Conservation (phyloP, 192 early-diverging fungal species). For the Coemansia sp. region DNA sequence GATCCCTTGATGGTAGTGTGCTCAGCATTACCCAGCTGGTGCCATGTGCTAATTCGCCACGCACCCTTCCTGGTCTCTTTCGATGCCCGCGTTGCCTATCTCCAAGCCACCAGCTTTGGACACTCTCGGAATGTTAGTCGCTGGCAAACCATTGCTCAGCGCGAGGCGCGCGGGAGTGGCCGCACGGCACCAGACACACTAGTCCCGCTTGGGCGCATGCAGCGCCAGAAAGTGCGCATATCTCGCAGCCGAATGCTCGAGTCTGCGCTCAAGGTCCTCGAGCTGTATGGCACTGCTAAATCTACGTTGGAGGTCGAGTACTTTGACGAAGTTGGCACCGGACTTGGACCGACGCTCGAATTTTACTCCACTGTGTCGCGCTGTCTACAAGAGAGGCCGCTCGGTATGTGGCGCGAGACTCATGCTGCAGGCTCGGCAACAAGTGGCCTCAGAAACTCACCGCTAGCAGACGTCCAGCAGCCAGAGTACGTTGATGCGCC, state of each 20-base stretch:
- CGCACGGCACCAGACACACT: constrained; percentile 7
- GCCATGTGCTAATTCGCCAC: constrained; percentile 59
- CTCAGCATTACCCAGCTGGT: constrained; percentile 77
- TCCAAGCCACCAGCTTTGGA: constrained; percentile 87
- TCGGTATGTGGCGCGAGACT: constrained; percentile 71
- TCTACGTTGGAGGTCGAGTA: constrained; percentile 91
- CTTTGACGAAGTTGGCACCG: constrained; percentile 90
- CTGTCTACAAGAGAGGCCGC: constrained; percentile 64
- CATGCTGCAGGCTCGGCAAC: background rate
- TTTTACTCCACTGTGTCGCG: constrained; percentile 84
- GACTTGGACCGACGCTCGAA: constrained; percentile 88
- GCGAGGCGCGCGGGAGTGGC: constrained; percentile 17
- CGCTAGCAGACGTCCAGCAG: too few relatives aligned
- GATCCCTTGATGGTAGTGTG: constrained; percentile 90
- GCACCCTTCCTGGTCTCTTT: constrained; percentile 85
- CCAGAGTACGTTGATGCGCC: constrained; percentile 52
- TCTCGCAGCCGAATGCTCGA: constrained; percentile 75
- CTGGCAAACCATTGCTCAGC: constrained; percentile 58
- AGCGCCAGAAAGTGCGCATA: constrained; percentile 90
- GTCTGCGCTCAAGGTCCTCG: constrained; percentile 83
- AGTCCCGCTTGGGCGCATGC: constrained; percentile 67
- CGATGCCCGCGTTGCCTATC: constrained; percentile 72
- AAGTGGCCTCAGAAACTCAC: background rate
- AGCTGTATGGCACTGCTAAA: constrained; percentile 70
- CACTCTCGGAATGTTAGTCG: constrained; percentile 74